phyloP scores from a whole-genome alignment of 2,329 filamentous ascomycete species.

The Botrytis aclada region DNA sequence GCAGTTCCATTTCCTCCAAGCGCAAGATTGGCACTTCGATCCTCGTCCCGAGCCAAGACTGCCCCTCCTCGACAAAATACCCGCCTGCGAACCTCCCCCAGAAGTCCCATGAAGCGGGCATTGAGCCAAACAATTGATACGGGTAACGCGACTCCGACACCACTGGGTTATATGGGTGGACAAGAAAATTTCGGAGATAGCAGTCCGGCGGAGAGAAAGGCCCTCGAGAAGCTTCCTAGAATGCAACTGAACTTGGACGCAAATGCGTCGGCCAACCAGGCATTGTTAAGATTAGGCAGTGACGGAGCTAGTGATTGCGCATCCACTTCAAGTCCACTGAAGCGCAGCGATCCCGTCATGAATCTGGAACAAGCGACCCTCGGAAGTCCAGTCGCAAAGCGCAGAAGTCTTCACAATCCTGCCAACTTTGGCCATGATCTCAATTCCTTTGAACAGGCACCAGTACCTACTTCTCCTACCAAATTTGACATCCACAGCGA shows the following conservation, averaged over 20 bases:
- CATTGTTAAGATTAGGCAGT: slow-evolving; percentile 48
- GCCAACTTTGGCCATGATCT: slow-evolving; percentile 60
- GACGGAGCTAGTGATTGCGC: slow-evolving; percentile 45
- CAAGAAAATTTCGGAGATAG: slow-evolving; percentile 45
- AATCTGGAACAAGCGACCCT: slow-evolving; percentile 74
- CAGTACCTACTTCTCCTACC: slow-evolving; percentile 42
- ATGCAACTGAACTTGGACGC: slow-evolving; percentile 48
- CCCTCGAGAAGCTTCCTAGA: slow-evolving; percentile 52
- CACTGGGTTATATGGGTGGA: slow-evolving; percentile 31
- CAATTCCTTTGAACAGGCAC: slow-evolving; percentile 70
- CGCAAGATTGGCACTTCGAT: slow-evolving; percentile 63
- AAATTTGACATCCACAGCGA: slow-evolving; percentile 55
- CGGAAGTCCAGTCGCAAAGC: slow-evolving; percentile 85
- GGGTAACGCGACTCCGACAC: slow-evolving; percentile 59
- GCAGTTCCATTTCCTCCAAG: slow-evolving; percentile 65
- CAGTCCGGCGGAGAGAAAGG: slow-evolving; percentile 48
- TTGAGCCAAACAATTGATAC: slow-evolving; percentile 64
- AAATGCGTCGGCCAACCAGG: slow-evolving; percentile 48
- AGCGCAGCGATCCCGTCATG: slow-evolving; percentile 88
- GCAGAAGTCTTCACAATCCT: slow-evolving; percentile 79
- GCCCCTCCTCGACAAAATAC: slow-evolving; percentile 54
- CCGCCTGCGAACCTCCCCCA: slow-evolving; percentile 68
- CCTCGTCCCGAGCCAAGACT: slow-evolving; percentile 58
- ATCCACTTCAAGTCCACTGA: slow-evolving; percentile 75
- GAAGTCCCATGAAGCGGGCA: slow-evolving; percentile 77